Evolutionary conservation across 495 filamentous ascomycete species (phyloP), one percentile per base, ranked within the genome.

Genomic region (Penicillium riverlandense): DNA sequence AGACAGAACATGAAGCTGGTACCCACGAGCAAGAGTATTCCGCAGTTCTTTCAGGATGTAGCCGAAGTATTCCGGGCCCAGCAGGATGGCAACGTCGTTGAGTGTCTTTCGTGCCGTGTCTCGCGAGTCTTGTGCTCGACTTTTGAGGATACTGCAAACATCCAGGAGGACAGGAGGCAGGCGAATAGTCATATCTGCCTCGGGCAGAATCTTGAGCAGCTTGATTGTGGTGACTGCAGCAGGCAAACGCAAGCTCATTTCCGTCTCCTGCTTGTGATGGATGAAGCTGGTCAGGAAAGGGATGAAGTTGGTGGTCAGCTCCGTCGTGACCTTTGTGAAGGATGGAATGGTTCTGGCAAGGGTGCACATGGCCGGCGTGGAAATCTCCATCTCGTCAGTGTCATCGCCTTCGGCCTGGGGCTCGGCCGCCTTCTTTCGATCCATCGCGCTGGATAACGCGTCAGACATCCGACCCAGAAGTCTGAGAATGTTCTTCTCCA

Each of bases 11-110:
- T 99, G 92, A 14, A 96, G 80, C 59, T 99, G 94, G 54, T 90
- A 92, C 6, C 92, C 92, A 50, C 80, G 74, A 27, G 76, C 76
- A 6, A 99, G 76, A 22, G 91, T 86, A 37, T 81, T 82, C 11
- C 88, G 77, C 8, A 99, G 74, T 59, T 96, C 90, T 53, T 91
- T 95, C 38, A 99, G 65, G n/a, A 97, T 83, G 55, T 96, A 96
- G 8, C 82, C 83, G 50, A 99, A 84, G 52, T 88, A 94, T 7
- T 74, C 64, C 1, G 90, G 80, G 5, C 92, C 92, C 15, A 95
- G 71, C 16, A 95, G 62, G 10, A 79, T 72, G 5, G 88, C 73
- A 51, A 97, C 87, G 38, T 90, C 85, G 35, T 84, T 78, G 32
- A 99, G 71, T 4, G 94, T 92, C 51, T 89, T 89, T 16, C 92